Percentiles rank a stretch among this genome's conserved stretches.
These are phyloP conservation scores for Passiflora organensis DNA, from an alignment of 345 rosid species.

Conservation along the genomic window DNA sequence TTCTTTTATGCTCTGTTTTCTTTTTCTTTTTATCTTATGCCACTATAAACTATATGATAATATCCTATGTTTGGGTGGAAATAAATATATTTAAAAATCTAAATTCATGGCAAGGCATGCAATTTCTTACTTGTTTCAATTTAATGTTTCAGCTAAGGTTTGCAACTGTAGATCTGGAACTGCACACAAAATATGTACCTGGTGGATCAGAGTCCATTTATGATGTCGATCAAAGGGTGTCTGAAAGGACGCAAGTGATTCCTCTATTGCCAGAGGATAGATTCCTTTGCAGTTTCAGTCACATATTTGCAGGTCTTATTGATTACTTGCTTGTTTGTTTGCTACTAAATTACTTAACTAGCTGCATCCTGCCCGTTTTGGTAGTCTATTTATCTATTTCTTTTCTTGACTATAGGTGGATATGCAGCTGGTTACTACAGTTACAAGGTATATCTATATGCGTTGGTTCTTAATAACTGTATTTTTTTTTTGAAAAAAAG, in stretches of 20 bases:
- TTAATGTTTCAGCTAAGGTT: constrained; percentile 50
- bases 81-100: too few relatives aligned
- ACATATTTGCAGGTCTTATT: constrained; percentile 74
- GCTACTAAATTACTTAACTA: not conserved
- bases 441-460: constrained; percentile 62
- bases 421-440: constrained; percentile 98
- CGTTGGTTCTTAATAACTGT: not conserved
- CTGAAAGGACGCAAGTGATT: constrained; percentile 56
- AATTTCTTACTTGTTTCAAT: not conserved
- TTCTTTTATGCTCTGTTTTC: too few relatives aligned
- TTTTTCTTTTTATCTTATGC: too few relatives aligned
- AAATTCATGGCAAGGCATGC: too few relatives aligned
- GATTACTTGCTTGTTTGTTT: not conserved
- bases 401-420: constrained; percentile 50
- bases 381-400: not conserved
- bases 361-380: not conserved
- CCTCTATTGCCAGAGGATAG: constrained; percentile 82
- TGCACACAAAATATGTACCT: constrained; percentile 63
- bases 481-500: not conserved
- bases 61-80: too few relatives aligned
- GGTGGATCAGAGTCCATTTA: constrained; percentile 68
- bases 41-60: too few relatives aligned
- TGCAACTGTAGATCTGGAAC: constrained; percentile 69
- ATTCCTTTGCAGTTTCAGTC: constrained; percentile 77
- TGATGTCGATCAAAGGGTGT: constrained; percentile 71